Evolutionary conservation across 2,329 filamentous ascomycete genomes (phyloP), one percentile per base, ranked within the genome.

Genomic region (Plenodomus biglobosus): DNA sequence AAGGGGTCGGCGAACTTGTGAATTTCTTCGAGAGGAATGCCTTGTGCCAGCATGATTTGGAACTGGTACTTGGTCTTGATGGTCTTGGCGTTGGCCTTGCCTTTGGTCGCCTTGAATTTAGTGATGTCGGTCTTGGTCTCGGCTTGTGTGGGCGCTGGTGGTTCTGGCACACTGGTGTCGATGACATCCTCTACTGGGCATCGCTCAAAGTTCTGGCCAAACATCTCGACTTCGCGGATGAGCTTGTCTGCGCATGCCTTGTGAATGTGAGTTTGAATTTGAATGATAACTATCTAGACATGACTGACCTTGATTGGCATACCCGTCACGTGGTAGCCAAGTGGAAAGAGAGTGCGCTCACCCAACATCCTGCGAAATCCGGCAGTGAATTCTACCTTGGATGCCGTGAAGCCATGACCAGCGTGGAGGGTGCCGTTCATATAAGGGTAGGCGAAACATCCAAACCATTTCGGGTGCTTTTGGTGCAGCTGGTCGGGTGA

Each of bases 41-140:
- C 94, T 55, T 96, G 83, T 5, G 92, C 87, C 65, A 92, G 78
- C 91, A 96, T 95, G 62, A 96, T 95, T 76, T 92, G 88, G 74
- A 92, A 95, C 70, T 95, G 90, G 74, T 97, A 97, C 77, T 96
- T 96, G 74, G 90, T 85, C 76, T 95, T 94, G 64, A 92, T 86
- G 0, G 88, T 85, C 79, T 97, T 97, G 24, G 90, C 86, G 8
- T 85, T 86, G 36, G 89, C 90, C 78, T 99, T 97, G 75, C 71
- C 66, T 74, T 91, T 96, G 44, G 88, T 88, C 8, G 71, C 67
- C 37, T 83, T 85, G 76, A 97, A 97, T 75, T 97, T 97, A 61
- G 88, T 90, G 44, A 90, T 76, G 68, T 99, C 92, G 62, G 88
- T 87, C 75, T 90, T 90, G 54, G 80, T 77, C 58, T 82, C 73